Evolutionary conservation across 139 green algal species (phyloP), one percentile per base, ranked within the genome.

Genomic region (Chlamydomonas eustigma): DNA sequence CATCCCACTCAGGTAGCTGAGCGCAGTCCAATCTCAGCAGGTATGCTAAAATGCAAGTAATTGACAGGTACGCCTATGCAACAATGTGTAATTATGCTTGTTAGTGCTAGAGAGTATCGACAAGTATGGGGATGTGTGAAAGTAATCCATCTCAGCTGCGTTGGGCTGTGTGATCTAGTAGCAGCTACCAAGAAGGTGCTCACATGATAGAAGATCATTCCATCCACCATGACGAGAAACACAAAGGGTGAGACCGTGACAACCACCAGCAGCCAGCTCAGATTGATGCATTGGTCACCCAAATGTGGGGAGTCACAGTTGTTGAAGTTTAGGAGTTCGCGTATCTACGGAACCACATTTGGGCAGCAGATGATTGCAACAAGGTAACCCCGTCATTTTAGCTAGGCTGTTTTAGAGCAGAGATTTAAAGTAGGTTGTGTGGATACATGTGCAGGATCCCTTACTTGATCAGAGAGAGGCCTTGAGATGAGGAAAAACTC

Each of bases 271-370:
- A 68, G 52, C 12, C 22, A 68, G 52, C 4, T 35, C 12, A 68
- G 32, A 28, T 68, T 31, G 22, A 68, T 33, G 52, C 52, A 68
- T 4, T 35, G 32, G 52, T 4, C 52, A 8, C 52, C 22, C n/a
- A 22, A 31, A 28, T 68, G 8, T 31, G 22, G 52, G 18, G 18
- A 37, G 52, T 68, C 52, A 28, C 52, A 68, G 52, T 35, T 68
- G 52, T 75, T 71, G 75, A 51, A 52, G 3, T 38, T 35, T 50
- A 80, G 75, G 65, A 76, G 51, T 8, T 50, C n/a, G 64, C 64
- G 75, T 4, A 79, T 34, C 73, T 71, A 37, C 22, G 18, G 52
- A 58, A 28, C 44, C 44, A 58, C 12, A 58, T 58, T 18, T 18
- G 18, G 44, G 44, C 12, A 58, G 44, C 44, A 58, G 44, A 28